Base-by-base conservation (phyloP, 805 yeast species). In the Lipomyces yamadae region DNA sequence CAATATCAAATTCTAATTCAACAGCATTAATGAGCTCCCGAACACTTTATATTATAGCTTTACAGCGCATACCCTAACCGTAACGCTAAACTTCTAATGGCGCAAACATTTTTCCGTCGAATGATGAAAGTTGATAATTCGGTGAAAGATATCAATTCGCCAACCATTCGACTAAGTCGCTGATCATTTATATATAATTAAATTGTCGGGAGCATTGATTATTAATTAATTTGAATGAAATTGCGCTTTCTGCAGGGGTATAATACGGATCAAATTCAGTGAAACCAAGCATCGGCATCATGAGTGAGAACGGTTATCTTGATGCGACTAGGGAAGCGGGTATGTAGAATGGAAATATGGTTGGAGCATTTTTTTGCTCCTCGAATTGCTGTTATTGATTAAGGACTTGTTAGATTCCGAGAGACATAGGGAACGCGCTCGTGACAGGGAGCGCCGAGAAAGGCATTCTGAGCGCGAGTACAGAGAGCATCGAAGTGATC, bases 351-450 rank as follows among this genome's bases (percentile, higher is more conserved):
- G 33, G 13, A 2, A 24, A 18, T 18, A 37, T 24, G 11, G 29
- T 24, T 5, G 13, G 15, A 42, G 5, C 24, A 1, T 24, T 52
- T 10, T n/a, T 24, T 5, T 52, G 1, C 5, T 30, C 13, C 6
- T 24, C 11, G 33, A 18, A 10, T 52, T 2, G 32, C 1, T 34
- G n/a, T 52, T 52, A 24, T n/a, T 42, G 48, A 42, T 42, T 15
- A 7, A 24, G 24, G 24, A 42, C 15, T 42, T 42, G 48, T 37
- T 39, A 63, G 67, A 61, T 37, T 64, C 61, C 2, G 75, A 73
- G 54, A 60, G 75, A 15, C 65, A 59, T 45, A 67, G 69, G 54
- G 69, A 59, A n/a, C 66, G 69, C n/a, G 70, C 69, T 39, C 62
- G 70, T 7, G 72, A 70, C 18, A 32, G 63, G 37, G 65, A 72